Conservation (phyloP, 768 basidiomycete genomes). For the Phlegmacium glaucopus region DNA sequence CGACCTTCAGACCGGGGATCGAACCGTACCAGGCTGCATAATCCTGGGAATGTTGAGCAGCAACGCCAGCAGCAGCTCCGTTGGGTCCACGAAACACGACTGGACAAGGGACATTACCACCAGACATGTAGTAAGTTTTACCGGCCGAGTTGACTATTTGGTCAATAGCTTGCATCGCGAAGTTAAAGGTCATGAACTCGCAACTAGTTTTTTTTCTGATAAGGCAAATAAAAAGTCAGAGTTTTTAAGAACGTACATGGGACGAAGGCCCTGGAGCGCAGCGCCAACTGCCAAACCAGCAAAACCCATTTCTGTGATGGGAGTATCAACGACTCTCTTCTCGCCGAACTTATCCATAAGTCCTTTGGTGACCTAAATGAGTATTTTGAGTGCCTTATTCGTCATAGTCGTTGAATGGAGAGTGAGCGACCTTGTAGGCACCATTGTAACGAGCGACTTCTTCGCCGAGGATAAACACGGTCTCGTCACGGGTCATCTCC, state of each 20-base stretch:
- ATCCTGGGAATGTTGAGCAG: constrained; percentile 96
- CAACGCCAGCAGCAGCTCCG: constrained; percentile 97
- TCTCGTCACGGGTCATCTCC: constrained; percentile 96
- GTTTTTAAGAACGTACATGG: constrained; percentile 54
- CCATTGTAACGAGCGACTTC: constrained; percentile 99
- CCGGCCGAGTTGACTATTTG: constrained; percentile 99
- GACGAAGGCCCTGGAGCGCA: constrained; percentile 90
- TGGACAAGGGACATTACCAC: constrained; percentile 96
- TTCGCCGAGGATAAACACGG: constrained; percentile 93
- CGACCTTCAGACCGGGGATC: constrained; percentile 94
- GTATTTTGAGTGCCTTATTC: constrained; percentile 10
- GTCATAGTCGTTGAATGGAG: neutral
- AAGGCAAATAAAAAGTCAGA: constrained; percentile 5
- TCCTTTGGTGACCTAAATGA: constrained; percentile 87
- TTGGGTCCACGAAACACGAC: constrained; percentile 99
- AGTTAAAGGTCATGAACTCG: constrained; percentile 99
- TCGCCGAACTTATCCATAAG: constrained; percentile 99
- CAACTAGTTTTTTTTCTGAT: constrained; percentile 48
- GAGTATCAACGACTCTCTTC: constrained; percentile 96
- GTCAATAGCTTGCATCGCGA: constrained; percentile 99
- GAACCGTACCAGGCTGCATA: constrained; percentile 94
- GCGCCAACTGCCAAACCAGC: constrained; percentile 95
- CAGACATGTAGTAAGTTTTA: constrained; percentile 99
- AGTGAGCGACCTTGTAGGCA: constrained; percentile 78
- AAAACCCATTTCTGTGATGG: constrained; percentile 98